These are phyloP conservation scores for Tylopilus orsonianus DNA, from an alignment of 1,284 basidiomycete genomes.

Conservation along the genomic window DNA sequence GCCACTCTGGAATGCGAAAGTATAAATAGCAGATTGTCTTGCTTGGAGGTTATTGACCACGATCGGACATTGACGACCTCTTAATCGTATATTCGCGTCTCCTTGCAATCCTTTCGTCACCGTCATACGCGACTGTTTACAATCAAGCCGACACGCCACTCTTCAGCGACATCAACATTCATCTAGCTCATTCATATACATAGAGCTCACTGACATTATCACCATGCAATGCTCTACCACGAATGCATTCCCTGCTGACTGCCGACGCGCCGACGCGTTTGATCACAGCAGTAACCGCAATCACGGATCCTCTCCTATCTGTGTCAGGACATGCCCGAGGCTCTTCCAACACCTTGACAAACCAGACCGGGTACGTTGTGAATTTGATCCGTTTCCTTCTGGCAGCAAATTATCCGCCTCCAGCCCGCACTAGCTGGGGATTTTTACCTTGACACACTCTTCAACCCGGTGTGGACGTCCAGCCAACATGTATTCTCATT, in stretches of 20 bases:
- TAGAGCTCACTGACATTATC: background rate
- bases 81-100: background rate
- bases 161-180: background rate
- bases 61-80: background rate
- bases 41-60: background rate
- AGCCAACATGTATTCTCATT: conserved; percentile 22
- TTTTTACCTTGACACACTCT: conserved; percentile 21
- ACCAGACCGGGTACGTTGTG: conserved; percentile 1
- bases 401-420: conserved; percentile 15
- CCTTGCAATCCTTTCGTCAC: background rate
- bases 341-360: background rate
- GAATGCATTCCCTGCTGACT: background rate
- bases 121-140: background rate
- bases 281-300: background rate
- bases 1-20: conserved; percentile 13
- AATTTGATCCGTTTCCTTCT: background rate
- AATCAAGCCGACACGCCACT: background rate
- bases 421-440: conserved; percentile 7
- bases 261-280: background rate
- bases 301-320: background rate
- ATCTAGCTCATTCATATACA: background rate
- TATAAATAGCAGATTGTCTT: conserved; percentile 19
- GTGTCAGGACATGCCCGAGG: background rate
- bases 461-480: conserved; percentile 26
- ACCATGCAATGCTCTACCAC: conserved; percentile 3